Evolutionary conservation across 495 filamentous ascomycete species (phyloP), one percentile per base, ranked within the genome.

Genomic region (Podospora conica): DNA sequence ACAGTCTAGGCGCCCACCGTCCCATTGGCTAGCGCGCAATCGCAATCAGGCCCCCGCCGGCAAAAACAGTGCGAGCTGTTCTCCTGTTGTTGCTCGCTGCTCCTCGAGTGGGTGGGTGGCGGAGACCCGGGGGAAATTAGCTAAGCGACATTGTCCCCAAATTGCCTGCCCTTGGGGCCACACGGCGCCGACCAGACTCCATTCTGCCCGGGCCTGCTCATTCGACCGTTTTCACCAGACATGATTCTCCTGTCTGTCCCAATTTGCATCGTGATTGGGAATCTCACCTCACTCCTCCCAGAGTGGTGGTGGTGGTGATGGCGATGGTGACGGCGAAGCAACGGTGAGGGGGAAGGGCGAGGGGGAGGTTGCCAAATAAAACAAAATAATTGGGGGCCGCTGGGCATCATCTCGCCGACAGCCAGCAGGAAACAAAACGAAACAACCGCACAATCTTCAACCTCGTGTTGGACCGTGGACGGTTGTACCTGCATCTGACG

Each of bases 121-220:
- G 66, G 64, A 58, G 28, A 53, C 61, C 60, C 24, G 63, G 56
- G 65, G 73, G 73, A 77, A 76, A 78, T 76, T 69, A 74, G 68
- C 64, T 75, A 78, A 78, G 73, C 76, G 76, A 78, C 65, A 78
- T 78, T 74, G 72, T 66, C 53, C 22, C 70, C 73, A 63, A 58
- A 67, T 61, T 66, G 59, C 60, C 55, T 40, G 65, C 10, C 31
- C 55, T 66, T 59, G 53, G 60, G 48, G 21, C 25, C 54, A 53
- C 40, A n/a, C 40, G 40, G 18, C 29, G 29, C 0, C 15, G 40
- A 8, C 33, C 5, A 48, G 40, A n/a, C 15, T 48, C 40, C 40
- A 48, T 48, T 48, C n/a, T 25, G 20, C 54, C 54, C 55, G 29
- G 54, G 18, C 28, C 24, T 12, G 33, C 61, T 63, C 55, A 64